Base-by-base conservation (phyloP, 164 flowering plant species). In the Chloranthus sessilifolius region DNA sequence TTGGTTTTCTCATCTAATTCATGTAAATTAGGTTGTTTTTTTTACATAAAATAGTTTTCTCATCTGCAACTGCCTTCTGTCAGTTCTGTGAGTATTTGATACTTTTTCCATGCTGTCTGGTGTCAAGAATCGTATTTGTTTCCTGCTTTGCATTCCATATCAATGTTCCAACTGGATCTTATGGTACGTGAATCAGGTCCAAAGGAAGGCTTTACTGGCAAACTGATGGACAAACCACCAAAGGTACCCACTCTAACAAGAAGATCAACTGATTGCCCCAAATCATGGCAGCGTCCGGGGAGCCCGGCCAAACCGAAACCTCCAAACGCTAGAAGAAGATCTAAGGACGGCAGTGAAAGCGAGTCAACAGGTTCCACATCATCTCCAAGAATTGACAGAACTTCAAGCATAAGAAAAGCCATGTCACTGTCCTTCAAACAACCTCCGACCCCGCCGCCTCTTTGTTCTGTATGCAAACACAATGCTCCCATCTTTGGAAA, bases 381-480 rank as follows among this genome's bases (percentile, higher is more conserved):
- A 26, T 3, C 24, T 34, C 19, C 56, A 21, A 43, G 24, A 14
- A 27, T 55, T 5, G 62, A 61, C 3, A 36, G 68, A 43, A 61
- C 62, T 2, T 64, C 73, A 52, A 68, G 65, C 44, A 30, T 69
- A 50, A 65, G 73, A 56, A 64, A 16, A 23, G 66, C 63, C 3
- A 64, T 67, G 52, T 70, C 68, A 5, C 43, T 67, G n/a, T 50
- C 73, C 26, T 44, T 62, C 23, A 70, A 62, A 34, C 47, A 47
- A 35, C 78, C 75, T 23, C 59, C 66, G 7, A 63, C 40, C 1
- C 65, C 70, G 1, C 77, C 71, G 22, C 77, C 77, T 15, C 69
- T 69, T 11, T 69, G 74, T 41, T 68, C 74, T 0, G 42, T 60
- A 1, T 73, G 77, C 65, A 59, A 69, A 53, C 59, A 65, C 51